Evolutionary conservation across 2,329 filamentous ascomycete genomes (phyloP).

Genomic region (Pestalotiopsis sp.): DNA sequence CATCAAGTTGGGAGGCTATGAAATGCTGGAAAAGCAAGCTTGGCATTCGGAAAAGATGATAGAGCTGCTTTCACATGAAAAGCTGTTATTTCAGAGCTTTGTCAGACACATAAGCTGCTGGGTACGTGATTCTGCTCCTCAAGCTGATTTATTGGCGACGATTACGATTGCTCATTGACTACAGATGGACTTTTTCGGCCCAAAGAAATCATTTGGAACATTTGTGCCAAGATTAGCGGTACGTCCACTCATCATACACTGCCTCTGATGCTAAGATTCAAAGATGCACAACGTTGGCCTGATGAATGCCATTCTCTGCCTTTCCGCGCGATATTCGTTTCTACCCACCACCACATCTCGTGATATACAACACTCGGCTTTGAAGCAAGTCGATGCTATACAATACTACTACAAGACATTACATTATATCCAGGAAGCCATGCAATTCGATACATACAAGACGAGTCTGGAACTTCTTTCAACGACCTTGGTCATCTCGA

Average conservation of each 20-base stretch:
- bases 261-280: background rate
- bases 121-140: background rate
- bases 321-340: background rate
- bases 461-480: background rate
- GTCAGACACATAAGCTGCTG: background rate
- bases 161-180: background rate
- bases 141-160: too few species aligned
- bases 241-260: background rate
- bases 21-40: background rate
- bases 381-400: background rate
- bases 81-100: background rate
- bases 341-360: background rate
- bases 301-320: background rate
- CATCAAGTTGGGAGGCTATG: background rate
- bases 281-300: background rate
- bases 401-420: background rate
- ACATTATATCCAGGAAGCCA: background rate
- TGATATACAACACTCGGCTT: background rate
- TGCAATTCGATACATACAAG: background rate
- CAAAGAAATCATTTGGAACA: background rate
- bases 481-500: background rate
- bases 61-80: background rate
- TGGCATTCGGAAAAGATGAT: background rate
- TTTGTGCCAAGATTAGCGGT: background rate
- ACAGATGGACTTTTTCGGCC: background rate